Conservation (phyloP, 139 green algal genomes). For the Dunaliella primolecta region DNA sequence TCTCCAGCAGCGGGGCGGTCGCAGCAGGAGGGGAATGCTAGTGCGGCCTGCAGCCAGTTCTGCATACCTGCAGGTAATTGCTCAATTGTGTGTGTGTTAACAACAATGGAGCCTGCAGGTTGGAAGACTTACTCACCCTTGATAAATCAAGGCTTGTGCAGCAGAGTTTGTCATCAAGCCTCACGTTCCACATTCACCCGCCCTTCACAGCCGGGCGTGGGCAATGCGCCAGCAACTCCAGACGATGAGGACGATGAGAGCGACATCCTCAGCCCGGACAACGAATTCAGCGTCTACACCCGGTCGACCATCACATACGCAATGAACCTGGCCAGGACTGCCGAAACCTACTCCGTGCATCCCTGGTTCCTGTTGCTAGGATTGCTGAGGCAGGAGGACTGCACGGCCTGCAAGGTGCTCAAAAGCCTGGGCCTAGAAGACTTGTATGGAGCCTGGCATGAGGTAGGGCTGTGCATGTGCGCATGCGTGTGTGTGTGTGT, state of each 20-base stretch:
- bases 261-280: background rate
- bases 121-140: no score
- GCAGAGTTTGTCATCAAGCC: no score
- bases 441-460: constrained; percentile 55
- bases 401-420: constrained; percentile 31
- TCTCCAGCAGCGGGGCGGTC: no score
- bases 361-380: constrained; percentile 57
- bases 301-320: constrained; percentile 40
- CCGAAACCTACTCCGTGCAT: constrained; percentile 53
- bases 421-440: constrained; percentile 44
- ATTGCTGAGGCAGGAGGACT: constrained; percentile 48
- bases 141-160: no score
- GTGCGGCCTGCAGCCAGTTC: background rate
- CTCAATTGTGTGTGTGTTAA: no score
- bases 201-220: background rate
- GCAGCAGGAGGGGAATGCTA: background rate
- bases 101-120: no score
- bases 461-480: constrained; percentile 16
- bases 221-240: background rate
- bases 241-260: background rate
- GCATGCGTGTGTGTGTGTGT: background rate
- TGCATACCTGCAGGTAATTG: background rate
- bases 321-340: constrained; percentile 39
- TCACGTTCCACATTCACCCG: no score
- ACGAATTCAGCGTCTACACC: constrained; percentile 20